A percentile compares a stretch with the other conserved stretches of the same genome.
Evolutionary conservation across 257 asterid genomes (phyloP).

Genomic region (Verbascum thapsus): DNA sequence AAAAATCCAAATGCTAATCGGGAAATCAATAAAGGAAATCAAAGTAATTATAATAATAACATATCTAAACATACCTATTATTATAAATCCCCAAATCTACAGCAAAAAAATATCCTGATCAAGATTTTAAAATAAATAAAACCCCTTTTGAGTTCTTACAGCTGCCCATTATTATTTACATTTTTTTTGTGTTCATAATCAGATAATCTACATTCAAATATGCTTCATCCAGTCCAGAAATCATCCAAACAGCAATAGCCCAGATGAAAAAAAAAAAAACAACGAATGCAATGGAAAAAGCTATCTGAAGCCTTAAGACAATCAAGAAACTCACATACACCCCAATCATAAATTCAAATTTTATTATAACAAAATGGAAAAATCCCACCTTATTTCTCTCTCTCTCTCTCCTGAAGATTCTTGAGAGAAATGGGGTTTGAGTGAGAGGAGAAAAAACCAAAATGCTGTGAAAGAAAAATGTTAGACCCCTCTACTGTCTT

Average conservation of each 20-base stretch:
- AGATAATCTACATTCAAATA: slow-evolving; percentile 21
- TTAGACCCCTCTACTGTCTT: slow-evolving; percentile 44
- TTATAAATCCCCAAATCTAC: slow-evolving; percentile 26
- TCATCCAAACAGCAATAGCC: slow-evolving; percentile 34
- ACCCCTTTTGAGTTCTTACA: slow-evolving; percentile 13
- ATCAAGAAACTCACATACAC: slow-evolving; percentile 22
- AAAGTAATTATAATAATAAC: background rate
- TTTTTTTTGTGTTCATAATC: slow-evolving; percentile 22
- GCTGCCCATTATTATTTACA: background rate
- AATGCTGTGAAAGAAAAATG: slow-evolving; percentile 36
- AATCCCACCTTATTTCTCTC: slow-evolving; percentile 45
- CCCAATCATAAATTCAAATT: background rate
- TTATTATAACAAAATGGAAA: background rate
- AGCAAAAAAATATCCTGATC: slow-evolving; percentile 30
- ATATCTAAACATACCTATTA: slow-evolving; percentile 24
- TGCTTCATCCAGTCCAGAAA: slow-evolving; percentile 22
- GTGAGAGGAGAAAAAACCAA: slow-evolving; percentile 36
- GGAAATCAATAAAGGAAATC: background rate
- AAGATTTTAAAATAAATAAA: slow-evolving; percentile 29
- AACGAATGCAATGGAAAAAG: background rate
- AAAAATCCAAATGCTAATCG: slow-evolving; percentile 30
- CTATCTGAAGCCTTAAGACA: slow-evolving; percentile 23
- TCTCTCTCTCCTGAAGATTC: slow-evolving; percentile 32
- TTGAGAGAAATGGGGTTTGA: slow-evolving; percentile 45
- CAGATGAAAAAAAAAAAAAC: slow-evolving; percentile 20